Conservation (phyloP, 306 rosid genomes). For the Citrullus mucosospermus region DNA sequence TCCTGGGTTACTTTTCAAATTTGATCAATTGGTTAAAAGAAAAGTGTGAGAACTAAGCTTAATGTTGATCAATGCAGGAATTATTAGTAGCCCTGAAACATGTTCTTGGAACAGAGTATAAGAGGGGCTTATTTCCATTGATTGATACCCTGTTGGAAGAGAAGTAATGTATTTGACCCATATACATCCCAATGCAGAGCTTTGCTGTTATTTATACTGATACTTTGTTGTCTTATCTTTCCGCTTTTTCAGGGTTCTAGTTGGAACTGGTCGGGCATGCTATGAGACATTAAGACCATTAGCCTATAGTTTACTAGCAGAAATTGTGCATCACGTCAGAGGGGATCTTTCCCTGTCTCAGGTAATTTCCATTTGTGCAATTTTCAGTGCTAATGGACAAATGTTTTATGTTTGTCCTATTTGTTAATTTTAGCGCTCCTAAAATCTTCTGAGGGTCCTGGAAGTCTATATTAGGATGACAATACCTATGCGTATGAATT, state of each 20-base stretch:
- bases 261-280: conserved; percentile 97
- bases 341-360: conserved; percentile 76
- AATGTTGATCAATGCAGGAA: conserved; percentile 56
- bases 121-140: conserved; percentile 96
- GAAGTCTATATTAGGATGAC: background rate
- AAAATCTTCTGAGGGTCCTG: background rate
- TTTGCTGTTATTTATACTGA: background rate
- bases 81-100: conserved; percentile 84
- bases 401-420: background rate
- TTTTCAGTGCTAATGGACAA: background rate
- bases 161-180: conserved; percentile 41
- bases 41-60: conserved; percentile 3
- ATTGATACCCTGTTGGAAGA: conserved; percentile 91
- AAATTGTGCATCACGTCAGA: conserved; percentile 99
- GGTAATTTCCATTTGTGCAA: conserved; percentile 25
- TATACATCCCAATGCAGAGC: background rate
- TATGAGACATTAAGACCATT: conserved; percentile 91
- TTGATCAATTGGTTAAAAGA: background rate
- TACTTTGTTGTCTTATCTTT: conserved; percentile 12
- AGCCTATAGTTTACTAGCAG: conserved; percentile 96
- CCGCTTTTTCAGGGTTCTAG: conserved; percentile 57
- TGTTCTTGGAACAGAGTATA: conserved; percentile 97
- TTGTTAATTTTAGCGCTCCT: background rate
- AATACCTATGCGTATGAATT: background rate
- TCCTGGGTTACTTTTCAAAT: background rate